Evolutionary conservation across 2,329 filamentous ascomycete genomes (phyloP), one percentile per base, ranked within the genome.

Genomic region (Graphiopsis chlorocephala): DNA sequence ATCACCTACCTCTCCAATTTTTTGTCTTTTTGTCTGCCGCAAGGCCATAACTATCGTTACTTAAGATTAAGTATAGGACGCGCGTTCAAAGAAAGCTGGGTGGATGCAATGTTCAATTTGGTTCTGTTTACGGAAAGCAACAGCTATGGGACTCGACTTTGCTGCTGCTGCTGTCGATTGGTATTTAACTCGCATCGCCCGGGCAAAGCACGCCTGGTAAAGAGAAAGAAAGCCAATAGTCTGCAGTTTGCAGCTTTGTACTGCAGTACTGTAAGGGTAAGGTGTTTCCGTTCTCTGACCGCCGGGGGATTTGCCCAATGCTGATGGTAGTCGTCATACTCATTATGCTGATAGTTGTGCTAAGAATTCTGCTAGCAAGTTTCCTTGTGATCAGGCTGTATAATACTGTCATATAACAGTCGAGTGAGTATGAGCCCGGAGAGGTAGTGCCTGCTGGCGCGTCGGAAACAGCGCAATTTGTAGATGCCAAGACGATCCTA

Each of bases 1-100:
- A 61, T 52, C 47, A 61, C 29, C 59, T 42, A 52, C 45, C 47
- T 52, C 59, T 61, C 59, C 59, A 61, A 26, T 17, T 33, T 61
- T 61, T 61, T 52, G 45, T 12, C 4, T 25, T 61, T 45, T 52
- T 50, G 28, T 15, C 38, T 45, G 17, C 23, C 38, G 23, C 1
- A 20, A 20, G n/a, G 38, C 38, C n/a, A 20, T 42, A 10, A 5
- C 17, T 23, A 10, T 20, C 10, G 10, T 11, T 12, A 15, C 38
- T 10, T 20, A 20, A 8, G n/a, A 8, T 10, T 4, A 6, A 20
- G n/a, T n/a, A 45, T 20, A 10, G 8, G 7, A 45, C 38, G 38
- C n/a, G n/a, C 8, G n/a, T 2, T 10, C n/a, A 10, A 3, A n/a
- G 7, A 20, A 45, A 3, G 10, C 7, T 45, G n/a, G n/a, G 3